Evolutionary conservation across 1,284 basidiomycete genomes (phyloP), one percentile per base, ranked within the genome.

Genomic region (Pyrrhoderma noxium): DNA sequence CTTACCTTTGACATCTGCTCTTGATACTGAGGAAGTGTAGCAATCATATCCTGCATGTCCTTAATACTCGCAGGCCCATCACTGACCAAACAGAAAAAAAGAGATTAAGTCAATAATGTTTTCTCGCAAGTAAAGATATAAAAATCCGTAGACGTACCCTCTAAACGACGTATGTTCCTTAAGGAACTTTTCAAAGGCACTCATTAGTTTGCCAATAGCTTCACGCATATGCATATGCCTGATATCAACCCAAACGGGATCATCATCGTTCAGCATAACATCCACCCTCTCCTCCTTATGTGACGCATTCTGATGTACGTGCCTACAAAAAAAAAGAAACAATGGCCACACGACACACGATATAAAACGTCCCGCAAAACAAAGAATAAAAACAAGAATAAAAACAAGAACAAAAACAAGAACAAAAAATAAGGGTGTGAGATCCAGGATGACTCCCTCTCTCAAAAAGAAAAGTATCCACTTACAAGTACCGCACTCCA

Each of bases 21-120:
- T 67, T 96, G 91, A 64, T 93, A 96, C 66, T 98, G 93, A 2
- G 95, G 94, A 54, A 99, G 65, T 61, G 76, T 90, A 18, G 96
- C 96, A 40, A 99, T 75, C 95, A 99, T 97, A 63, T 99, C 95
- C 66, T 97, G 96, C 89, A 99, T 94, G 67, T 97, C 94, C 64
- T 93, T 94, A 52, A 99, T 70, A 61, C 82, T 94, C 45, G 88
- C 88, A 13, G 84, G 86, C n/a, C 87, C 85, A 59, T 85, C 81
- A 37, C 84, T 86, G 49, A 27, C 49, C 44, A 42, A 46, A 7
- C 53, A 47, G 46, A 52, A 53, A 36, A 21, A 51, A 16, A 25
- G n/a, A n/a, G n/a, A n/a, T n/a, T n/a, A n/a, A n/a, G n/a, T n/a
- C n/a, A n/a, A n/a, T n/a, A n/a, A n/a, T n/a, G n/a, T n/a, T n/a